Evolutionary conservation across 208 protist species (phyloP).

Genomic region (Eutreptiella sp.): DNA sequence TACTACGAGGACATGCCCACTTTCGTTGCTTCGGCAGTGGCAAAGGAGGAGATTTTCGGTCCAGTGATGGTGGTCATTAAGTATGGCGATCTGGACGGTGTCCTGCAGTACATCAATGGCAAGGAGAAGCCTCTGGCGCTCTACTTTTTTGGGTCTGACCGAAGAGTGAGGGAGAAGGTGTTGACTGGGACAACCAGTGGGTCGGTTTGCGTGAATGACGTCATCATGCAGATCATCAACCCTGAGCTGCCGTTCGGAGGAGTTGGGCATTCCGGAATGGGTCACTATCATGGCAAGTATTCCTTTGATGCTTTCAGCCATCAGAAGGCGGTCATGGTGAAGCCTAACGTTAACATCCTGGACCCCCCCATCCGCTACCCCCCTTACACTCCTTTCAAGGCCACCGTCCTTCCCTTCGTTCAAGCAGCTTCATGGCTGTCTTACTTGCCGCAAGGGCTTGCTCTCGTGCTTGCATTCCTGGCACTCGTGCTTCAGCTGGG

Average conservation of each 20-base stretch:
- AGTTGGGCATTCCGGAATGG: constrained; percentile 73
- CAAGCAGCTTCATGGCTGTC: too few relatives aligned
- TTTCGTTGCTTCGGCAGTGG: constrained; percentile 37
- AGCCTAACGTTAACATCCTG: background rate
- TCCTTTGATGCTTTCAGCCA: constrained; percentile 67
- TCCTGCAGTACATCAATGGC: constrained; percentile 51
- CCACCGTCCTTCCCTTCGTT: too few relatives aligned
- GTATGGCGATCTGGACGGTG: constrained; percentile 45
- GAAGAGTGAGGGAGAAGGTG: constrained; percentile 37
- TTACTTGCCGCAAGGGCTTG: too few relatives aligned
- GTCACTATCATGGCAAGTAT: constrained; percentile 64
- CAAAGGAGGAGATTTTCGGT: constrained; percentile 86
- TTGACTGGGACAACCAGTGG: constrained; percentile 45
- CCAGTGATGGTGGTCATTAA: constrained; percentile 72
- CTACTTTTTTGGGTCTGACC: constrained; percentile 74
- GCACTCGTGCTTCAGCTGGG: too few relatives aligned
- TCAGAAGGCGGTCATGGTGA: constrained; percentile 20
- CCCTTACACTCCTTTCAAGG: background rate
- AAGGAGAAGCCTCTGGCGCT: constrained; percentile 67
- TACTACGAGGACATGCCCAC: constrained; percentile 28
- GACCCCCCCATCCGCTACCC: constrained; percentile 6
- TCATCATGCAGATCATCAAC: constrained; percentile 44
- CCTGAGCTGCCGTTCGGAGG: constrained; percentile 77
- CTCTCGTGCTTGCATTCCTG: too few relatives aligned
- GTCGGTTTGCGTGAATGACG: constrained; percentile 56